Conservation (phyloP, 1,139 yeast species). For the Casaregolazyma lundiana region DNA sequence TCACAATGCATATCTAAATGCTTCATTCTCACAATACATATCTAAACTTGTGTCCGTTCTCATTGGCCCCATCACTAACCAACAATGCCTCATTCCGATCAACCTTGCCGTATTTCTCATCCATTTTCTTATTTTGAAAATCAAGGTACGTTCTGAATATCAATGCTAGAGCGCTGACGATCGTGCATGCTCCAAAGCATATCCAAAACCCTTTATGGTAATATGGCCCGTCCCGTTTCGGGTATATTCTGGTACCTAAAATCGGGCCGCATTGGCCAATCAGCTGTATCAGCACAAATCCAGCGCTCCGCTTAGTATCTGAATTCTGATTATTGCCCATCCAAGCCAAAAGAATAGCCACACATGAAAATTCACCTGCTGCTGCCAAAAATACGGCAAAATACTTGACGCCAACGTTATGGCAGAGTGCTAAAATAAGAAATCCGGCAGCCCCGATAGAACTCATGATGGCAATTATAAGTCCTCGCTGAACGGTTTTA, state of each 20-base stretch:
- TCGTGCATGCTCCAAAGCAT: constrained; percentile 22
- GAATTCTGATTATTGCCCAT: constrained; percentile 32
- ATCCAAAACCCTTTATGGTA: constrained; percentile 31
- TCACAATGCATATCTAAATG: no score
- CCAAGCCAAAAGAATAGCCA: constrained; percentile 31
- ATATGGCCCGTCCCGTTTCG: constrained; percentile 28
- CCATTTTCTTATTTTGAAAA: constrained; percentile 23
- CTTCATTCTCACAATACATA: constrained; percentile 7
- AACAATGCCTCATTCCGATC: constrained; percentile 5
- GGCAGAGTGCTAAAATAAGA: constrained; percentile 27
- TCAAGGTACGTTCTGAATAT: constrained; percentile 20
- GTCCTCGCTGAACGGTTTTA: constrained; percentile 25
- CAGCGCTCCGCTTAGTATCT: constrained; percentile 30
- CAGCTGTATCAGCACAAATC: constrained; percentile 29
- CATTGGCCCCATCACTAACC: constrained; percentile 3
- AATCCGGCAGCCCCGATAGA: constrained; percentile 29
- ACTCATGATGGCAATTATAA: constrained; percentile 24
- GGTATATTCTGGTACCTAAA: constrained; percentile 32
- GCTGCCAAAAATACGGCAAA: constrained; percentile 33
- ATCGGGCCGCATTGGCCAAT: constrained; percentile 35
- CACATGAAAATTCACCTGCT: constrained; percentile 31
- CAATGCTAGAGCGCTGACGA: constrained; percentile 21
- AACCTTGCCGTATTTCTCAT: constrained; percentile 21
- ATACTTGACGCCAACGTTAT: constrained; percentile 26
- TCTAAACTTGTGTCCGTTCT: constrained; percentile 7